Conservation (phyloP, 331 rosid genomes). For the Arachis monticola region DNA sequence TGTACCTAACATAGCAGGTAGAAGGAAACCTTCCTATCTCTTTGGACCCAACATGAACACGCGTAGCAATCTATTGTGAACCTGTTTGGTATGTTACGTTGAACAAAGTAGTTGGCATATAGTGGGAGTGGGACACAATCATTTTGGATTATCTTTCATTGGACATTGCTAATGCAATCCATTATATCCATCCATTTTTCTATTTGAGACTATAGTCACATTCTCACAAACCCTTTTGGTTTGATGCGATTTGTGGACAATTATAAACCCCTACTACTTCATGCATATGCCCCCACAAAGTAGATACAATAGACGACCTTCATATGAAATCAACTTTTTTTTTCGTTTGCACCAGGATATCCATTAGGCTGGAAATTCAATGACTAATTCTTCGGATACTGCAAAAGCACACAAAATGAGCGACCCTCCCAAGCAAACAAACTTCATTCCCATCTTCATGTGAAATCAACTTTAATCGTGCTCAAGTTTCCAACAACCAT, state of each 20-base stretch:
- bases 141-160: neutral
- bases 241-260: slow-evolving; percentile 1
- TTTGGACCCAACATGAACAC: too few species aligned
- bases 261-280: slow-evolving; percentile 13
- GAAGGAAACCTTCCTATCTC: too few species aligned
- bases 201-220: slow-evolving; percentile 17
- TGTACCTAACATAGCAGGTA: too few species aligned
- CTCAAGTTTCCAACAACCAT: slow-evolving; percentile 23
- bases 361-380: too few species aligned
- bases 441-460: neutral
- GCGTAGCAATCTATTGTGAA: neutral
- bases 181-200: slow-evolving; percentile 12
- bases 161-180: slow-evolving; percentile 27
- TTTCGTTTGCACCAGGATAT: too few species aligned
- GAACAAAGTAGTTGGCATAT: slow-evolving; percentile 43
- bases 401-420: too few species aligned
- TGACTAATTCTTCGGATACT: too few species aligned
- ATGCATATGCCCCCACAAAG: slow-evolving; percentile 36
- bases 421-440: too few species aligned
- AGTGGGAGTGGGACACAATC: slow-evolving; percentile 1
- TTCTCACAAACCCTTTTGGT: neutral
- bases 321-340: too few species aligned
- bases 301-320: neutral
- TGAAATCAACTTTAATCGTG: slow-evolving; percentile 29
- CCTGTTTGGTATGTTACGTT: slow-evolving; percentile 19